A percentile compares a stretch with the other conserved stretches of the same genome.
phyloP scores from a whole-genome alignment of 192 early-diverging fungal genomes.

The Coemansia erecta region DNA sequence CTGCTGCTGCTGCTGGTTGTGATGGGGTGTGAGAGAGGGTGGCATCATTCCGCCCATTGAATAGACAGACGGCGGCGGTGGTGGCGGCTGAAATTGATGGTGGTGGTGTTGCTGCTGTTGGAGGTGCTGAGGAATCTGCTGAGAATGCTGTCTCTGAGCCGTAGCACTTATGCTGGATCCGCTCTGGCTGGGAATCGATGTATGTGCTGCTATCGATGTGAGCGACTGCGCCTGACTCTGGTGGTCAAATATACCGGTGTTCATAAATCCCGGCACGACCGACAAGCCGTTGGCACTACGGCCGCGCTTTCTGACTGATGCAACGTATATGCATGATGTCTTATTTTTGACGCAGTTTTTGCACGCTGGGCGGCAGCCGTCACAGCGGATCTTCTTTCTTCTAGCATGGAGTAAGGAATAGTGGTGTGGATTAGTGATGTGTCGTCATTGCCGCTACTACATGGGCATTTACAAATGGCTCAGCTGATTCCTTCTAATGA shows the following conservation, averaged over 20 bases:
- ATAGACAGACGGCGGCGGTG: slow-evolving; percentile 5
- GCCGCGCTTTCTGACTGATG: slow-evolving; percentile 44
- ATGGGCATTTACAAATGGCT: slow-evolving; percentile 4
- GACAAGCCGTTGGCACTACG: slow-evolving; percentile 35
- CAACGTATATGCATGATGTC: slow-evolving; percentile 38
- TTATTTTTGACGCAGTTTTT: slow-evolving; percentile 51
- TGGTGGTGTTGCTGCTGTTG: slow-evolving; percentile 10
- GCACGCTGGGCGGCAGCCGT: slow-evolving; percentile 53
- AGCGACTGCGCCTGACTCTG: slow-evolving; percentile 22
- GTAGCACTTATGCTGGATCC: slow-evolving; percentile 2
- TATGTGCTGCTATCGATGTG: background rate
- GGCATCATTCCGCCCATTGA: background rate
- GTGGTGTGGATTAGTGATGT: slow-evolving; percentile 2
- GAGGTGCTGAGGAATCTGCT: slow-evolving; percentile 10
- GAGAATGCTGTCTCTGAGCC: slow-evolving; percentile 13
- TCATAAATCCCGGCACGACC: slow-evolving; percentile 19
- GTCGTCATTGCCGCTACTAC: background rate
- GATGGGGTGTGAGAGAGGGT: background rate
- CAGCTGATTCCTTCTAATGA: slow-evolving; percentile 2
- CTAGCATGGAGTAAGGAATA: slow-evolving; percentile 12
- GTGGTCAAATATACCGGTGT: slow-evolving; percentile 27
- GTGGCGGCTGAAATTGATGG: slow-evolving; percentile 1
- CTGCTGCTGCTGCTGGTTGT: slow-evolving; percentile 5
- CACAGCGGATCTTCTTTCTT: slow-evolving; percentile 54
- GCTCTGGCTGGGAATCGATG: slow-evolving; percentile 2